Evolutionary conservation across 768 basidiomycete species (phyloP).

Genomic region (Paxillus ammoniavirescens): DNA sequence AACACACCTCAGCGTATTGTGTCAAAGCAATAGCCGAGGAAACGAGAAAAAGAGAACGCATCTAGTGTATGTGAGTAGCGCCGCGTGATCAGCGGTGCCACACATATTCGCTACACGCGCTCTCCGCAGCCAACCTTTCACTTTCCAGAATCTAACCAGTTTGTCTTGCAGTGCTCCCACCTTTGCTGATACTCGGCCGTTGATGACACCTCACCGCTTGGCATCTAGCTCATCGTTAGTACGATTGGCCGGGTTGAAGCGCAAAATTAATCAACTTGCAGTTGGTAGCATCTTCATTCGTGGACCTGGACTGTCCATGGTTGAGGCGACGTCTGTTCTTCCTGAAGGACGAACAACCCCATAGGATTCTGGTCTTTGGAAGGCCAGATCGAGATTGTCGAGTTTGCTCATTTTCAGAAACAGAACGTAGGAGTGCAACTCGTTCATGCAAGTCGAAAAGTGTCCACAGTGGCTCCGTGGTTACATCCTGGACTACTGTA

Average conservation of each 20-base stretch:
- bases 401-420: slow-evolving; percentile 70
- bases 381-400: slow-evolving; percentile 57
- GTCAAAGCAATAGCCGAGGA: too few relatives aligned
- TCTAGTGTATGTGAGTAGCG: too few relatives aligned
- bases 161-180: slow-evolving; percentile 42
- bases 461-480: slow-evolving; percentile 64
- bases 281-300: slow-evolving; percentile 45
- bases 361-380: slow-evolving; percentile 64
- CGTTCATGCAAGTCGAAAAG: slow-evolving; percentile 78
- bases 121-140: too few relatives aligned
- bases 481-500: slow-evolving; percentile 36
- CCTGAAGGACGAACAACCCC: slow-evolving; percentile 66
- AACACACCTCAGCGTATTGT: too few relatives aligned
- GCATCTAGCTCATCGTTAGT: slow-evolving; percentile 51
- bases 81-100: too few relatives aligned
- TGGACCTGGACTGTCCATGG: slow-evolving; percentile 53
- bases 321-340: slow-evolving; percentile 67
- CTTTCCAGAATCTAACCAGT: too few relatives aligned
- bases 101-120: too few relatives aligned
- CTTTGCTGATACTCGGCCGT: slow-evolving; percentile 61
- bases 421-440: slow-evolving; percentile 75
- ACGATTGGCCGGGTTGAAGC: not conserved
- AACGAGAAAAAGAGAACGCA: too few relatives aligned
- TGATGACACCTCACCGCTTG: slow-evolving; percentile 49
- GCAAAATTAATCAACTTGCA: slow-evolving; percentile 13